Evolutionary conservation across 345 rosid species (phyloP).

Genomic region (Eucalyptus erythrocorys): DNA sequence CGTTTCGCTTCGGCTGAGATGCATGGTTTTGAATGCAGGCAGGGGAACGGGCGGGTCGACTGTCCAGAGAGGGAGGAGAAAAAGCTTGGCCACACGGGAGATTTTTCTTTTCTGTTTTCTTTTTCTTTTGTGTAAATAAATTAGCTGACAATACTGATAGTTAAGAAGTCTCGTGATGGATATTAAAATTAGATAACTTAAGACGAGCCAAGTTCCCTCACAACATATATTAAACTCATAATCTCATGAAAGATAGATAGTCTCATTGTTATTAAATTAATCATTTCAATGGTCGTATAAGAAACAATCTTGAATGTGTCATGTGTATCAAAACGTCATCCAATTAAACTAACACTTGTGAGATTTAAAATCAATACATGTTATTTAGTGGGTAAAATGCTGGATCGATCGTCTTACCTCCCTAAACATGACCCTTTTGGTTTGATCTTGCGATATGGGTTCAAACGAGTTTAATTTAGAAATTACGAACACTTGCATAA

Average conservation of each 20-base stretch:
- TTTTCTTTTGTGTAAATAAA: neutral
- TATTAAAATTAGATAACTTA: neutral
- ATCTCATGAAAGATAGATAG: neutral
- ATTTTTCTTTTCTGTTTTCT: neutral
- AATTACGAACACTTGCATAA: too few relatives aligned
- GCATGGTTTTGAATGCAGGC: neutral
- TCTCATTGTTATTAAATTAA: rapidly evolving
- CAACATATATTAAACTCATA: neutral
- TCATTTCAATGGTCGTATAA: rapidly evolving
- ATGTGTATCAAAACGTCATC: neutral
- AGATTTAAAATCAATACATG: neutral
- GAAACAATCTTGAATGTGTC: rapidly evolving
- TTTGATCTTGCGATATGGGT: too few relatives aligned
- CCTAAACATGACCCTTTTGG: neutral
- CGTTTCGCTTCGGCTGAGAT: neutral
- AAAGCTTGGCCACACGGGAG: neutral
- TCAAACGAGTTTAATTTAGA: neutral
- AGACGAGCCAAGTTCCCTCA: neutral
- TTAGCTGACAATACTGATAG: neutral
- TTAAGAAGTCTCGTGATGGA: neutral
- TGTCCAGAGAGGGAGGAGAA: neutral
- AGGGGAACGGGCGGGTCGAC: neutral
- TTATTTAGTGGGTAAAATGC: neutral
- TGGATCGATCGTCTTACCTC: neutral
- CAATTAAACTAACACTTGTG: neutral